A percentile compares a stretch with the other conserved stretches of the same genome.
phyloP scores from a whole-genome alignment of 2,329 filamentous ascomycete species.

The Ilyonectria robusta region DNA sequence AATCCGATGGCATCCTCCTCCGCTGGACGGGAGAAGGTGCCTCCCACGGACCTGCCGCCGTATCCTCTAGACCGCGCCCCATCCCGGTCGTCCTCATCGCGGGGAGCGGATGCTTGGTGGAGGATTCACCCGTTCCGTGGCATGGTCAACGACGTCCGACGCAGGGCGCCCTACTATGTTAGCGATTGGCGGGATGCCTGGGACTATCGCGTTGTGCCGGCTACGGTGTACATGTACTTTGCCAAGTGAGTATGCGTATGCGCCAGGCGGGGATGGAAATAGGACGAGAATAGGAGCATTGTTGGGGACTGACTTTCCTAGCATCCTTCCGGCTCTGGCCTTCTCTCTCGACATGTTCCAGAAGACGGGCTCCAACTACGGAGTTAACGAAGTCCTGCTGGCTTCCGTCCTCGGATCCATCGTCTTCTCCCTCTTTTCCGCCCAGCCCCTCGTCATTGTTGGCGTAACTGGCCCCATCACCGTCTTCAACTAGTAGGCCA shows the following conservation, averaged over 20 bases:
- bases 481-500: slow-evolving; percentile 85
- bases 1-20: slow-evolving; percentile 11
- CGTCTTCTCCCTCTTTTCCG: slow-evolving; percentile 84
- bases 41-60: neutral
- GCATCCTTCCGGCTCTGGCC: slow-evolving; percentile 87
- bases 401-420: slow-evolving; percentile 86
- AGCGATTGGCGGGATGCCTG: slow-evolving; percentile 91
- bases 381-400: slow-evolving; percentile 92
- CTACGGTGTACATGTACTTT: slow-evolving; percentile 95
- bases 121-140: slow-evolving; percentile 81
- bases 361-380: slow-evolving; percentile 86
- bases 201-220: slow-evolving; percentile 90
- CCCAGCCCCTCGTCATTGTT: slow-evolving; percentile 90
- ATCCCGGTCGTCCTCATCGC: neutral
- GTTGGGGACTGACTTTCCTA: slow-evolving; percentile 54
- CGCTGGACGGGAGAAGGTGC: slow-evolving; percentile 1
- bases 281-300: neutral
- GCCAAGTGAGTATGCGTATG: slow-evolving; percentile 75
- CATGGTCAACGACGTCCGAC: slow-evolving; percentile 83
- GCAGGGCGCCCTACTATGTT: slow-evolving; percentile 81
- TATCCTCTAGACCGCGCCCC: slow-evolving; percentile 18
- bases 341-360: slow-evolving; percentile 96
- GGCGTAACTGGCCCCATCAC: slow-evolving; percentile 93
- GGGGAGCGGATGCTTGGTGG: slow-evolving; percentile 71
- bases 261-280: neutral